These are phyloP conservation scores for Pseudoscleropodium purum DNA, from an alignment of 225 moss, liverwort and hornwort species.

Conservation along the genomic window DNA sequence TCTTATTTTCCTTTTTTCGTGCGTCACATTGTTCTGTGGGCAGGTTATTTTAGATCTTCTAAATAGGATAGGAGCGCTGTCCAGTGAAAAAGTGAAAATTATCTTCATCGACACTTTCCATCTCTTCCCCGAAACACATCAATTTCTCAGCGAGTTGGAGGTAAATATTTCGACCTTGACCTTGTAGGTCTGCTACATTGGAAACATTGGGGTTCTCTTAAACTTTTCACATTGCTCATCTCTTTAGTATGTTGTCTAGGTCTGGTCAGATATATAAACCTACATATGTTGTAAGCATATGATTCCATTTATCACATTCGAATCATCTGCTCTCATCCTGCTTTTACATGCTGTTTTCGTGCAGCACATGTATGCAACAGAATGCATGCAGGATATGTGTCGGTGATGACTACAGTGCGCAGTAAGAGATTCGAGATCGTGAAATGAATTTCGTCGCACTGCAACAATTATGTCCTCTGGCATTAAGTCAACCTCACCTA, in stretches of 20 bases:
- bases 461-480: neutral
- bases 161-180: slow-evolving; percentile 18
- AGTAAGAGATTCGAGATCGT: neutral
- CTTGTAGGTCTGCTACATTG: neutral
- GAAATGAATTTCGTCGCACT: neutral
- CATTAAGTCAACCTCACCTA: neutral
- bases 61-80: slow-evolving; percentile 55
- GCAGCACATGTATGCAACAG: neutral
- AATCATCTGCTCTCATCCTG: neutral
- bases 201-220: neutral
- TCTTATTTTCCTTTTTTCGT: neutral
- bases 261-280: neutral
- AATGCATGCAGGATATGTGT: neutral
- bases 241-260: neutral
- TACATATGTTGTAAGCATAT: neutral
- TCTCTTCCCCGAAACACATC: slow-evolving; percentile 77
- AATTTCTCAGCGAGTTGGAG: slow-evolving; percentile 67
- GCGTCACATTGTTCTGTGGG: neutral
- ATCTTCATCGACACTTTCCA: slow-evolving; percentile 91
- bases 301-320: neutral
- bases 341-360: neutral
- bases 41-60: slow-evolving; percentile 90
- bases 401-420: neutral
- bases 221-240: neutral
- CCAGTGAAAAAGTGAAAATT: slow-evolving; percentile 62